These are phyloP conservation scores for Clonostachys sp. DNA, from an alignment of 2,329 filamentous ascomycete species.

Conservation along the genomic window DNA sequence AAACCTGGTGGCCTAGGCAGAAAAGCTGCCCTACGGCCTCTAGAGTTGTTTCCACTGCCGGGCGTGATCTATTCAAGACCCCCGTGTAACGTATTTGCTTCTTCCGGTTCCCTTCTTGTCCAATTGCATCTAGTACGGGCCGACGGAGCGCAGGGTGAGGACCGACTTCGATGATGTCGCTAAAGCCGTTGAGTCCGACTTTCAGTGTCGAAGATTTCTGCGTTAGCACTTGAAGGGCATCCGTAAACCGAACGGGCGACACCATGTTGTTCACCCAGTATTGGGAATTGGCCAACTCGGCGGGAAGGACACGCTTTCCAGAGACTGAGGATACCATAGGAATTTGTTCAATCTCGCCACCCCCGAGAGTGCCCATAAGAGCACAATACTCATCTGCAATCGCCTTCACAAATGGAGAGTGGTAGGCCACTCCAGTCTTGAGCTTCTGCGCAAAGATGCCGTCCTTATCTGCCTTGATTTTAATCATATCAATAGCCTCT, in stretches of 20 bases:
- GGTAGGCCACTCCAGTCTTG: slow-evolving; percentile 7
- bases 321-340: slow-evolving; percentile 3
- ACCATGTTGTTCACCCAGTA: slow-evolving; percentile 30
- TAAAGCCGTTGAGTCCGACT: background rate
- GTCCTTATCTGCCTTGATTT: slow-evolving; percentile 1
- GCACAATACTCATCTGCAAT: slow-evolving; percentile 13
- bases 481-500: slow-evolving; percentile 2
- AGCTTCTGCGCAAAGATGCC: slow-evolving; percentile 8
- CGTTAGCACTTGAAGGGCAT: slow-evolving; percentile 10
- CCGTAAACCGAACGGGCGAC: slow-evolving; percentile 22
- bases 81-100: slow-evolving; percentile 1
- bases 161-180: slow-evolving; percentile 7
- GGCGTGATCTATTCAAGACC: slow-evolving; percentile 13
- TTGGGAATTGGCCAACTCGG: slow-evolving; percentile 1
- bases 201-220: background rate
- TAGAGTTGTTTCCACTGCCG: background rate
- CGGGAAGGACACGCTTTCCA: background rate
- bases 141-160: slow-evolving; percentile 7
- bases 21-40: slow-evolving; percentile 32
- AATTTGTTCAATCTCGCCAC: background rate
- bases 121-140: slow-evolving; percentile 10
- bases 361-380: background rate
- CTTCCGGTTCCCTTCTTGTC: background rate
- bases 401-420: slow-evolving; percentile 7
- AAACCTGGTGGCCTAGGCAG: slow-evolving; percentile 29